These are phyloP conservation scores for Noccaea bulbosa DNA, from an alignment of 345 rosid species.

Conservation along the genomic window DNA sequence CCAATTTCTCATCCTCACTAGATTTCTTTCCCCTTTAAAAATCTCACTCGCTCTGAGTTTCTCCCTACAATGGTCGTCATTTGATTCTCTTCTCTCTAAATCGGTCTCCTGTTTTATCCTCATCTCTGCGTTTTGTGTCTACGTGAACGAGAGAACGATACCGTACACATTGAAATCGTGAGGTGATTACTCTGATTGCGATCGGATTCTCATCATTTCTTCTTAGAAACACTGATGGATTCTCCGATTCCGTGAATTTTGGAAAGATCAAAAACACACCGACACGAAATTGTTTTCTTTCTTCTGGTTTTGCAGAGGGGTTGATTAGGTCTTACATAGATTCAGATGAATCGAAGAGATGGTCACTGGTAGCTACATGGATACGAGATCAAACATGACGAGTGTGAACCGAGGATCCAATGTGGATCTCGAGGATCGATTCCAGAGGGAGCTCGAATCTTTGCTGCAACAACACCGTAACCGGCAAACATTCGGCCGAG, in stretches of 20 bases:
- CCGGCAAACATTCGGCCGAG: constrained; percentile 48
- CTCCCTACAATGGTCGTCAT: constrained; percentile 18
- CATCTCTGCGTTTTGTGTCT: constrained; percentile 7
- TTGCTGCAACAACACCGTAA: constrained; percentile 61
- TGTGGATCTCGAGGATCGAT: constrained; percentile 61
- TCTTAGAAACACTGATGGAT: neutral
- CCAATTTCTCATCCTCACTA: constrained; percentile 20
- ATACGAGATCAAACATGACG: constrained; percentile 55
- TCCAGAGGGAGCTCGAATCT: constrained; percentile 69
- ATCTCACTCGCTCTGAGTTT: constrained; percentile 23
- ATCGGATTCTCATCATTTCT: constrained; percentile 25
- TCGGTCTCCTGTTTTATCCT: neutral
- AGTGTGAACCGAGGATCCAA: constrained; percentile 53
- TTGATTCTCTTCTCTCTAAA: neutral
- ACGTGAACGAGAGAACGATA: neutral
- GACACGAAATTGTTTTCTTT: neutral
- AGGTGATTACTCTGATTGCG: constrained; percentile 33
- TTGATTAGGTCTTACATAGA: constrained; percentile 33
- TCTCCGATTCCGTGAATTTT: constrained; percentile 14
- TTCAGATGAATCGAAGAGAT: constrained; percentile 44
- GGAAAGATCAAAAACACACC: neutral
- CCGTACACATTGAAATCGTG: constrained; percentile 16
- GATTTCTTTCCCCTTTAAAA: neutral
- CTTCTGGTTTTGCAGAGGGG: constrained; percentile 1
- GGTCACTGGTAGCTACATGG: constrained; percentile 61